phyloP scores from a whole-genome alignment of 441 rosid species.

The Breynia disticha region DNA sequence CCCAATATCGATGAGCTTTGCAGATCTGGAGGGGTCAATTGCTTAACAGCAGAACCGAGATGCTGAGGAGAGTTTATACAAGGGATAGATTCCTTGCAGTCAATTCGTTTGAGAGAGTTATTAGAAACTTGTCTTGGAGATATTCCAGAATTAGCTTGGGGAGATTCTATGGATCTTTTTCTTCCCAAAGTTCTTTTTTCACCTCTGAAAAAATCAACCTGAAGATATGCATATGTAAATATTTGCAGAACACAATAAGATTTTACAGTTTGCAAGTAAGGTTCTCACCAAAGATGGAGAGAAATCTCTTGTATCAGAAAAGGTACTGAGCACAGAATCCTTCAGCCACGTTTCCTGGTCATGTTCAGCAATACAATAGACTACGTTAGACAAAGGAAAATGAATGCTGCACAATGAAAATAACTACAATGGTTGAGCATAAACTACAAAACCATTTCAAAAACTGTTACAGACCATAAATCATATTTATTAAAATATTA shows the following conservation, averaged over 20 bases:
- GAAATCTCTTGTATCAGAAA: slow-evolving; percentile 76
- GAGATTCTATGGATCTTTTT: slow-evolving; percentile 35
- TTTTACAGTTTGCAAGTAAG: slow-evolving; percentile 4
- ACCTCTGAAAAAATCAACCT: slow-evolving; percentile 56
- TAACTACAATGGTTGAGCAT: too few relatives aligned
- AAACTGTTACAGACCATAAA: too few relatives aligned
- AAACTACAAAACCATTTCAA: too few relatives aligned
- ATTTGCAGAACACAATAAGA: neutral
- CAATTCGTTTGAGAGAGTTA: slow-evolving; percentile 34
- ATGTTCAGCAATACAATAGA: slow-evolving; percentile 25
- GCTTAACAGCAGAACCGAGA: slow-evolving; percentile 67
- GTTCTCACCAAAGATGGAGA: slow-evolving; percentile 71
- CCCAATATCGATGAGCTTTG: slow-evolving; percentile 34
- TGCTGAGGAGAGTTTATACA: slow-evolving; percentile 40
- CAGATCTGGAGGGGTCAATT: slow-evolving; percentile 50
- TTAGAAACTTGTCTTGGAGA: slow-evolving; percentile 49
- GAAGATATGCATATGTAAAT: slow-evolving; percentile 23
- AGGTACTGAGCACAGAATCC: slow-evolving; percentile 62
- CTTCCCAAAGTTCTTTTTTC: slow-evolving; percentile 39
- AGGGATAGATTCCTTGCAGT: slow-evolving; percentile 31
- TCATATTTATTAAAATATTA: too few relatives aligned
- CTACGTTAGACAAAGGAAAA: neutral
- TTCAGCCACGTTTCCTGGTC: slow-evolving; percentile 84
- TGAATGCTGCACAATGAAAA: neutral
- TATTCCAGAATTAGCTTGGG: slow-evolving; percentile 22